Base-by-base conservation (phyloP, 2,329 filamentous ascomycete genomes). In the Phialophora macrospora region DNA sequence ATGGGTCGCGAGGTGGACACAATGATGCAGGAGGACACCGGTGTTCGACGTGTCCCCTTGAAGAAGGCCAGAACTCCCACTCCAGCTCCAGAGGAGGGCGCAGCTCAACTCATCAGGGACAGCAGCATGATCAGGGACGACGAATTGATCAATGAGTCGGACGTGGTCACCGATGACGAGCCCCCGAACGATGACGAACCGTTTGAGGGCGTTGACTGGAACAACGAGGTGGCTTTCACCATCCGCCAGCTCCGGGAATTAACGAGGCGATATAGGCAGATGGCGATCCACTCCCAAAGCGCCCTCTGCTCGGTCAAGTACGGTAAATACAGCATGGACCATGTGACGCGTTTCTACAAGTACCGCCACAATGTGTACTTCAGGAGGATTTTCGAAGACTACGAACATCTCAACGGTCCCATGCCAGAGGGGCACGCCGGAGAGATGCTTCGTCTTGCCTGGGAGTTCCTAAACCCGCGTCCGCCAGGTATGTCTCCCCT, bases 1-100 rank as follows among this genome's bases (percentile, higher is more conserved):
- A 62, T 68, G 38, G 65, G 65, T 32, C 65, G 71, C 1, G 70
- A 72, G 57, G 28, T 57, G 12, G 68, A 70, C 55, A 57, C 38
- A 3, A 65, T 70, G 32, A 34, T 24, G 6, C n/a, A 44, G 8
- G 69, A 71, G 54, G 55, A 67, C 26, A 67, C 67, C 4, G 61
- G 62, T 1, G 17, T 24, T 3, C 60, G 48, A 24, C 55, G 64
- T 24, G 44, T 58, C 8, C 46, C 44, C 1, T 22, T 30, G 8
- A 61, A 34, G 41, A 26, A 20, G 44, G 20, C 41, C 24, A 61
- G 44, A 5, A 30, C 41, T 12, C 26, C 52, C 11, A 9, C 52
- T 20, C 26, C 26, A 34, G 12, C 14, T 12, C 26, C 52, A 22
- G 30, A 34, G 26, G 52, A 32, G 28, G 52, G 30, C 28, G 52